phyloP scores from a whole-genome alignment of 352 stramenopile species.

The Globisporangium cylindrosporum region DNA sequence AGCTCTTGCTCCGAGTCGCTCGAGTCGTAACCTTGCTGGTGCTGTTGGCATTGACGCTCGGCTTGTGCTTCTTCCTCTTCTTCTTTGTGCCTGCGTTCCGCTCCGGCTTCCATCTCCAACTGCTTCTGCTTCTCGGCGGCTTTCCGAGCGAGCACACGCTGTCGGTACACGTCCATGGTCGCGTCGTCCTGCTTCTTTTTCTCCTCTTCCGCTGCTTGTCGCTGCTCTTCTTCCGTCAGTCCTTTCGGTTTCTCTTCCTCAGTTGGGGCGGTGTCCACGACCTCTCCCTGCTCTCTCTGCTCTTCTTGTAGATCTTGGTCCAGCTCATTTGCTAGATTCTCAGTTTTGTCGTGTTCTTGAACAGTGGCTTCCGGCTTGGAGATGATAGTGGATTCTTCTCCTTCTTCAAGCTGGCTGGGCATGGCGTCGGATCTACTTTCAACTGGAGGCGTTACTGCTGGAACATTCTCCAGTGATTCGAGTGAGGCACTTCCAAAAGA shows the following conservation, averaged over 20 bases:
- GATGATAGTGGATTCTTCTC: background rate
- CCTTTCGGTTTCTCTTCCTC: slow-evolving; percentile 21
- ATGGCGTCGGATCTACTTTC: background rate
- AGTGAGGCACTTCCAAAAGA: background rate
- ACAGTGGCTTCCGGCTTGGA: background rate
- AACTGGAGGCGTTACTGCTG: too few species aligned
- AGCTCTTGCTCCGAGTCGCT: slow-evolving; percentile 42
- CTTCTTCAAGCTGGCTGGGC: background rate
- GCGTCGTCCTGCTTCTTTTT: slow-evolving; percentile 61
- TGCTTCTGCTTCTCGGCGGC: slow-evolving; percentile 59
- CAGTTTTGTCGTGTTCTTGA: background rate
- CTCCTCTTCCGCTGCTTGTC: slow-evolving; percentile 35
- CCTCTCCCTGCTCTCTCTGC: background rate
- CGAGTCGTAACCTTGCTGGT: slow-evolving; percentile 16
- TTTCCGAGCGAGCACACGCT: slow-evolving; percentile 60
- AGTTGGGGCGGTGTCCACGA: too few species aligned
- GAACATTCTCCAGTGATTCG: background rate
- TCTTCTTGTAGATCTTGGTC: background rate
- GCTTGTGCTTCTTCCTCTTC: slow-evolving; percentile 36
- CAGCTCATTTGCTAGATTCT: background rate
- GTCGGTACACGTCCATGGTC: slow-evolving; percentile 58
- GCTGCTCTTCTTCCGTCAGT: slow-evolving; percentile 32
- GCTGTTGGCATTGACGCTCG: slow-evolving; percentile 13
- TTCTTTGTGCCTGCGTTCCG: slow-evolving; percentile 32
- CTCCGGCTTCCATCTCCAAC: slow-evolving; percentile 36